Base-by-base conservation (phyloP, 2,329 filamentous ascomycete genomes). In the Clonostachys solani region DNA sequence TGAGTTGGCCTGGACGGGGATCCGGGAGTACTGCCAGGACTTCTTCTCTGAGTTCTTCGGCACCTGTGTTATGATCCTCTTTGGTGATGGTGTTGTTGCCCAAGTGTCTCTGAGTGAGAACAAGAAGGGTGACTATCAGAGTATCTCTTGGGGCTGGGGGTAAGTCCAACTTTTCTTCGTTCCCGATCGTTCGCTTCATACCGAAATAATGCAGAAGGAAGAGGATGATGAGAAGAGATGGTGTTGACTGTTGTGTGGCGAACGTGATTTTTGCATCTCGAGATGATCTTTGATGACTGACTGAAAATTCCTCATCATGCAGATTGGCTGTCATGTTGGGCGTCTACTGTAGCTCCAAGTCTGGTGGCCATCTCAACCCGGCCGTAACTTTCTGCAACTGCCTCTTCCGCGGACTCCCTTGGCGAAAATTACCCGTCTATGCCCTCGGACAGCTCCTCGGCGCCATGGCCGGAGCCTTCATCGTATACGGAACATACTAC, bases 311-410 rank as follows among this genome's bases (percentile, higher is more conserved):
- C 36, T 38, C 36, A 6, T 17, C 36, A n/a, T 18, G 36, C 44
- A 73, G 82, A 34, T 67, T 87, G 17, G 84, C 80, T 12, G 80
- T 86, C 51, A 86, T 87, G 81, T 71, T 87, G 4, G 83, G 84
- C 5, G 77, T 87, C 38, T 88, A 88, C 55, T 75, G 78, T n/a
- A 72, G 72, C 6, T 78, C 78, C 45, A 83, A 86, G 55, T 83
- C 78, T 5, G 85, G 84, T 8, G 83, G 78, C 2, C 85, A 87
- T 57, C 71, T 89, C 54, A 86, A 85, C 57, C 83, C 86, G 1
- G 86, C 83, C n/a, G 78, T 89, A 15, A 88, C 85, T 2, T 73
- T 89, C 29, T 75, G 78, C 50, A 86, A 83, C 64, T 88, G 85
- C 58, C 64, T 89, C 43, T 86, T 78, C 61, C 81, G 86, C 46